These are phyloP conservation scores for Aspergillus clavatus DNA, from an alignment of 2,329 filamentous ascomycete species.

Conservation along the genomic window DNA sequence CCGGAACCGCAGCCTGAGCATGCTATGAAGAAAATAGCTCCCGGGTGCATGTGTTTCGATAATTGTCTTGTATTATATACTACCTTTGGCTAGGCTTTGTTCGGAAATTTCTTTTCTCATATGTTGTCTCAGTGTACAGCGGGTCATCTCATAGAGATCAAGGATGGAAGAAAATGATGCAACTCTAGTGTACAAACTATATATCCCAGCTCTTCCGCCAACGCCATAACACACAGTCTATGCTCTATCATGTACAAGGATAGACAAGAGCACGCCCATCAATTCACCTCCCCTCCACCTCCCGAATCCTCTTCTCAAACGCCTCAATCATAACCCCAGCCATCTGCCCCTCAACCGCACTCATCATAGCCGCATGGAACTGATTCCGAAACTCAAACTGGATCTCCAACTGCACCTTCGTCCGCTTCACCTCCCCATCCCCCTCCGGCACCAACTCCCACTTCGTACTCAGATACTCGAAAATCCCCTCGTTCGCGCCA, in stretches of 20 bases:
- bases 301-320: slow-evolving; percentile 75
- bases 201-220: neutral
- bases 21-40: slow-evolving; percentile 17
- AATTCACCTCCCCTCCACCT: slow-evolving; percentile 42
- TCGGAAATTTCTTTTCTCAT: slow-evolving; percentile 9
- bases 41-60: slow-evolving; percentile 14
- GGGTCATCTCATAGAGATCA: slow-evolving; percentile 12
- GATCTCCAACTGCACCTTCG: slow-evolving; percentile 70
- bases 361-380: slow-evolving; percentile 77
- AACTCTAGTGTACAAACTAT: neutral
- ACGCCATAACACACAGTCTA: neutral
- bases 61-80: slow-evolving; percentile 29
- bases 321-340: slow-evolving; percentile 87
- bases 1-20: slow-evolving; percentile 23
- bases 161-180: slow-evolving; percentile 5
- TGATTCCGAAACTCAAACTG: slow-evolving; percentile 83
- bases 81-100: slow-evolving; percentile 14
- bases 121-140: slow-evolving; percentile 20
- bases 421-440: slow-evolving; percentile 46
- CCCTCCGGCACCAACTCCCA: slow-evolving; percentile 40
- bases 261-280: too few relatives aligned
- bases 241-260: neutral
- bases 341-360: slow-evolving; percentile 75
- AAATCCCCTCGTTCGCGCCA: slow-evolving; percentile 45
- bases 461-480: slow-evolving; percentile 42